These are phyloP conservation scores for Pleoardoris graminearum DNA, from an alignment of 2,329 filamentous ascomycete genomes.

Conservation along the genomic window DNA sequence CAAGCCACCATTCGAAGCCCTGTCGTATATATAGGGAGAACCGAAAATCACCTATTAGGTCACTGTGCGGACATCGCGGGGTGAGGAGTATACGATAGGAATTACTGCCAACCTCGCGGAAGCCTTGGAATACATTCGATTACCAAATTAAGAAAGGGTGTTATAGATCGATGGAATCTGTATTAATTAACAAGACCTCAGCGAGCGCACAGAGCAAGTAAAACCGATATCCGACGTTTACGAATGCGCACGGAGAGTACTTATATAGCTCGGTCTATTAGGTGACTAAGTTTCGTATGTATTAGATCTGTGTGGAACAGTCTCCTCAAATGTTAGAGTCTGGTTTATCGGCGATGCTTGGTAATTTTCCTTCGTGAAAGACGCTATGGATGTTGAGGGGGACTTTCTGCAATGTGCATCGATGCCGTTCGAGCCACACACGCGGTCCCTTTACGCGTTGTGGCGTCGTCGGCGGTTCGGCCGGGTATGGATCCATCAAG, in stretches of 20 bases:
- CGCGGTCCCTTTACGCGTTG: neutral
- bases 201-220: neutral
- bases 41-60: neutral
- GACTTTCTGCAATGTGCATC: neutral
- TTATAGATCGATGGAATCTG: slow-evolving; percentile 2
- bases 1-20: neutral
- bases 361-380: neutral
- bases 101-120: neutral
- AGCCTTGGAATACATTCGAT: neutral
- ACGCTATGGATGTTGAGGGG: neutral
- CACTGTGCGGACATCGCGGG: neutral
- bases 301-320: neutral
- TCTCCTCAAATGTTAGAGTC: neutral
- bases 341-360: neutral
- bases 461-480: neutral
- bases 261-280: neutral
- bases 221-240: neutral
- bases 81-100: neutral
- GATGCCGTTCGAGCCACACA: neutral
- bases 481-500: neutral
- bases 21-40: neutral
- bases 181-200: neutral
- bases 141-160: neutral
- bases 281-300: neutral
- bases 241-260: neutral